These are phyloP conservation scores for Penicillium sumatraense DNA, from an alignment of 2,329 filamentous ascomycete species.

Conservation along the genomic window DNA sequence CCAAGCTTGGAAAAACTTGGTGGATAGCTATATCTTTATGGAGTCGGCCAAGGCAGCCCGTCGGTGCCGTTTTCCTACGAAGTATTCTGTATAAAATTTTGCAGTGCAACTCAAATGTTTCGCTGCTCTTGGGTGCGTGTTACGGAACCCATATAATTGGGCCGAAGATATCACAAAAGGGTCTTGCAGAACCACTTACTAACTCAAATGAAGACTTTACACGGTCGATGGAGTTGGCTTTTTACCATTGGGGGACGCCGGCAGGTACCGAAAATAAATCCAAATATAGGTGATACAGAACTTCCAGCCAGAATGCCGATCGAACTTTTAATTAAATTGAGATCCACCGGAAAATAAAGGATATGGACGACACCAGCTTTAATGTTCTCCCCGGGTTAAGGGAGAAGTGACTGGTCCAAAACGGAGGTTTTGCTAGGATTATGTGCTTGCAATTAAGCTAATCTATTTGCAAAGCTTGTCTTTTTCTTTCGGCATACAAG, in stretches of 20 bases:
- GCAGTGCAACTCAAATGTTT: no score
- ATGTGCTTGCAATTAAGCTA: neutral
- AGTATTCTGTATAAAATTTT: no score
- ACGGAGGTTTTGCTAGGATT: neutral
- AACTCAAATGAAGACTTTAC: no score
- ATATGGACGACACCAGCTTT: neutral
- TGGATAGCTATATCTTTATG: no score
- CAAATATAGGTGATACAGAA: neutral
- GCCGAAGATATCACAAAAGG: neutral
- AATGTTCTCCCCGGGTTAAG: neutral
- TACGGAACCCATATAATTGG: no score
- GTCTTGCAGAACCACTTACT: neutral
- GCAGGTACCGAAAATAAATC: neutral
- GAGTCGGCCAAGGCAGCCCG: no score
- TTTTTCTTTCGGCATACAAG: neutral
- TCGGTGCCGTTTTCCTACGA: no score
- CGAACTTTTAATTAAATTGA: conserved; percentile 9
- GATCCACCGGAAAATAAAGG: neutral
- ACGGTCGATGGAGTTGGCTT: neutral
- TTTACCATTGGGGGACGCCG: neutral
- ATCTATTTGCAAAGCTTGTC: neutral
- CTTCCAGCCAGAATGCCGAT: conserved; percentile 1
- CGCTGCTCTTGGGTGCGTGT: no score
- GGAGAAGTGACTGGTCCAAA: neutral
- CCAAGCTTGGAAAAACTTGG: no score